A percentile compares a stretch with the other conserved stretches of the same genome.
phyloP scores from a whole-genome alignment of 2,329 filamentous ascomycete species.

The Ascochyta clinopodiicola region DNA sequence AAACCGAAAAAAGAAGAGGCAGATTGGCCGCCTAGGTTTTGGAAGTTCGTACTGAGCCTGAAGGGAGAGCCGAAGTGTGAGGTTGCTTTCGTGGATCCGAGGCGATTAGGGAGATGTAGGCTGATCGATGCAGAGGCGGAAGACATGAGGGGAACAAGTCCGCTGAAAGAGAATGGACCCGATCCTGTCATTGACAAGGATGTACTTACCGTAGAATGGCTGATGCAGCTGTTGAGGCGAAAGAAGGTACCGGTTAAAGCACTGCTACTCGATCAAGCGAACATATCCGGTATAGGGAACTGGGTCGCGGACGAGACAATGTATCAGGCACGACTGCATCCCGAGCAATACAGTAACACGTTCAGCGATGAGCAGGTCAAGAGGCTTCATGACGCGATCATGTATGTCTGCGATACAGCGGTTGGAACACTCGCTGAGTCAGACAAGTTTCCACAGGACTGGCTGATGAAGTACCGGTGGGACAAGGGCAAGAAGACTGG shows the following conservation, averaged over 20 bases:
- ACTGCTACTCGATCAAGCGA: conserved; percentile 83
- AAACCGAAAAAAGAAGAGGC: conserved; percentile 63
- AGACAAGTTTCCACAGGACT: conserved; percentile 81
- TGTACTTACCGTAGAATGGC: conserved; percentile 76
- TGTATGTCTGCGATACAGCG: conserved; percentile 80
- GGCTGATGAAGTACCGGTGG: conserved; percentile 88
- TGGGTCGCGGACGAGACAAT: conserved; percentile 97
- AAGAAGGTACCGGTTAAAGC: conserved; percentile 91
- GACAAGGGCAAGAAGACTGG: conserved; percentile 80
- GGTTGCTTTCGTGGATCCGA: conserved; percentile 81
- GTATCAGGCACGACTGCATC: conserved; percentile 87
- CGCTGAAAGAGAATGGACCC: conserved; percentile 89
- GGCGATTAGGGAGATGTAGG: conserved; percentile 79
- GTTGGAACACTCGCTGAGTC: conserved; percentile 82
- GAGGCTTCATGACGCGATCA: conserved; percentile 73
- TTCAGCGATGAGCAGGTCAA: conserved; percentile 75
- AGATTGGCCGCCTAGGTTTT: conserved; percentile 86
- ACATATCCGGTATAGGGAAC: conserved; percentile 92
- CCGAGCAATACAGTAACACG: conserved; percentile 89
- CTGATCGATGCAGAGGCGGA: conserved; percentile 80
- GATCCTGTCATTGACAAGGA: conserved; percentile 87
- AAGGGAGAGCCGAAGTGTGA: conserved; percentile 65
- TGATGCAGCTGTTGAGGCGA: conserved; percentile 71
- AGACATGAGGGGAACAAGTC: conserved; percentile 76
- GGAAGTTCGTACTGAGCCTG: conserved; percentile 82